phyloP scores from a whole-genome alignment of 2,329 filamentous ascomycete species.

The Paecilomyces sp. region DNA sequence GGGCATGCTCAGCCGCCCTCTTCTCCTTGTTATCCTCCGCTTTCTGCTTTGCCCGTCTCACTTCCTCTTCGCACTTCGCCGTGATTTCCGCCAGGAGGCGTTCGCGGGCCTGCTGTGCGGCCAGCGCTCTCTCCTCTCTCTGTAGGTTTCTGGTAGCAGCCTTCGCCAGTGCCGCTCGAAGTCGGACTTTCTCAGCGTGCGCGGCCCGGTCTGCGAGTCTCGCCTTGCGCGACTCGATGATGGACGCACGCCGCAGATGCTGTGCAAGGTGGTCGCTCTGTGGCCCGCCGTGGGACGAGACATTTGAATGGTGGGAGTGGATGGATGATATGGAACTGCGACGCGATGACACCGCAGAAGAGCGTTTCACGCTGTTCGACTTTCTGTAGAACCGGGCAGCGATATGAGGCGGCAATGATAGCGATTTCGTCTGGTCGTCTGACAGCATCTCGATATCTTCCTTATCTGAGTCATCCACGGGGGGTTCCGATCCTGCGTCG shows the following conservation, averaged over 20 bases:
- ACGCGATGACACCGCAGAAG: conserved; percentile 56
- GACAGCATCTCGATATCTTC: conserved; percentile 37
- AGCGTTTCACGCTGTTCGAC: conserved; percentile 48
- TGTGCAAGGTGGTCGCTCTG: conserved; percentile 57
- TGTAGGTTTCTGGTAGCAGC: conserved; percentile 49
- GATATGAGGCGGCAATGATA: conserved; percentile 53
- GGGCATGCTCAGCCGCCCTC: conserved; percentile 55
- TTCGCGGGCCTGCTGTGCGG: conserved; percentile 57
- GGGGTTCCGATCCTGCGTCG: conserved; percentile 22
- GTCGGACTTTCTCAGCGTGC: conserved; percentile 58
- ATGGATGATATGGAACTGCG: conserved; percentile 59
- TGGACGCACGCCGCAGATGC: conserved; percentile 58
- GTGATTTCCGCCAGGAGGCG: conserved; percentile 58
- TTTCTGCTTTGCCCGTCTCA: conserved; percentile 58
- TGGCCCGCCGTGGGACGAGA: conserved; percentile 40
- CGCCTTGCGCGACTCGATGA: conserved; percentile 58
- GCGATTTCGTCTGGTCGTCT: conserved; percentile 28
- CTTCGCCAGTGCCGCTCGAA: conserved; percentile 56
- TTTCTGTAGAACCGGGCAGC: conserved; percentile 56
- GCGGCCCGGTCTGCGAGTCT: conserved; percentile 57
- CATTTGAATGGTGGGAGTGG: conserved; percentile 53
- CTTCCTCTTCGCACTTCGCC: conserved; percentile 59
- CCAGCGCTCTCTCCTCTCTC: conserved; percentile 56
- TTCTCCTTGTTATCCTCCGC: conserved; percentile 60
- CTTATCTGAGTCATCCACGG: conserved; percentile 18